Evolutionary conservation across 2,329 filamentous ascomycete genomes (phyloP), one percentile per base, ranked within the genome.

Genomic region (Penicillium verrucosum): DNA sequence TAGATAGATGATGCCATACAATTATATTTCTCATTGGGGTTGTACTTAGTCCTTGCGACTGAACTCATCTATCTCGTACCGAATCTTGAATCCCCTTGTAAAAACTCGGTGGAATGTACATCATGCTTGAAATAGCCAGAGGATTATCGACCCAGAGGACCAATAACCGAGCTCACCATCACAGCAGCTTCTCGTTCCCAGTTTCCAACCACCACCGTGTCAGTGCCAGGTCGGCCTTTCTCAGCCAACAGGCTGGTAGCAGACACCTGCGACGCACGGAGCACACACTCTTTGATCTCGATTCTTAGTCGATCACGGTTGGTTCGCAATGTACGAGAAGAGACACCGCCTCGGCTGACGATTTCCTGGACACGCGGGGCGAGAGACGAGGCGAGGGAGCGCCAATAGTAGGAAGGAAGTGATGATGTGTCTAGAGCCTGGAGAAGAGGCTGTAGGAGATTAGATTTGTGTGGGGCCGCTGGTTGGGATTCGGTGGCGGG

Each of bases 171-270:
- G 51, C 89, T 88, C 41, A 96, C 89, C 93, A 97, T 97, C 46
- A 97, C 92, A 1, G 92, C 92, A 46, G 92, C 88, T 76, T 97
- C 94, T 38, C 93, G 83, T 68, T 97, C 93, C 90, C 91, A 97
- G 54, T 79, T 82, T 7, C 77, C 79, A 60, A 73, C 76, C 60
- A 77, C 77, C 12, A 76, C 76, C n/a, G 76, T 69, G 41, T 80
- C 74, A 71, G 78, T 58, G 62, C 66, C 58, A 58, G 60, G 56
- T 78, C 81, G 67, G 60, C 57, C 70, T 68, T 71, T 83, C 41
- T 73, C 76, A 56, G 75, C 79, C 12, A 73, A 70, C 9, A 85
- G 69, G 0, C 80, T 69, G 25, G 70, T 82, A 14, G 80, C 81
- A 2, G 90, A 89, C 49, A 88, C 70, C 70, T 87, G 84, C 36